These are phyloP conservation scores for Fusarium palustre DNA, from an alignment of 2,329 filamentous ascomycete genomes.

Conservation along the genomic window DNA sequence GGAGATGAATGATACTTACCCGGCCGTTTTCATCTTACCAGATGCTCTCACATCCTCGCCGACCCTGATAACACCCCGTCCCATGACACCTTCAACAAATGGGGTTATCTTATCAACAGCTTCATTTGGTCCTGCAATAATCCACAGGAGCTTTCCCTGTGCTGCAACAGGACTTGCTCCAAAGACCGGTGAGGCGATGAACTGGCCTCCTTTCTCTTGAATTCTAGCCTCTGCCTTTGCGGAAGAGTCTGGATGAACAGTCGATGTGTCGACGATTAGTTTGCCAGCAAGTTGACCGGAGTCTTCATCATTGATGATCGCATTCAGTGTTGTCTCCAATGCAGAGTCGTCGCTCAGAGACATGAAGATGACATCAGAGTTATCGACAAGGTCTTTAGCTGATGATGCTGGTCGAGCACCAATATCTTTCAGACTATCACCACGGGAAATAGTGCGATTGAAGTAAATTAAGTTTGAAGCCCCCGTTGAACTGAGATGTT, in stretches of 20 bases:
- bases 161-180: constrained; percentile 63
- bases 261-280: constrained; percentile 62
- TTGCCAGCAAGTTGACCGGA: constrained; percentile 51
- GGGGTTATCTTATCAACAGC: constrained; percentile 54
- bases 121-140: constrained; percentile 55
- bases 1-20: constrained; percentile 45
- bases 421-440: constrained; percentile 47
- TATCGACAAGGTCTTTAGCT: constrained; percentile 46
- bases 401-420: constrained; percentile 45
- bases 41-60: constrained; percentile 58
- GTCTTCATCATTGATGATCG: constrained; percentile 42
- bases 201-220: constrained; percentile 47
- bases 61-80: constrained; percentile 56
- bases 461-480: constrained; percentile 53
- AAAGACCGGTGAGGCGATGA: constrained; percentile 62
- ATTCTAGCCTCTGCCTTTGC: constrained; percentile 48
- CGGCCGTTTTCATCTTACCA: constrained; percentile 61
- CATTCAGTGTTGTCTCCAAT: constrained; percentile 50
- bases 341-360: constrained; percentile 59
- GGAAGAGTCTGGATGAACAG: constrained; percentile 60
- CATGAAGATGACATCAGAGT: constrained; percentile 54
- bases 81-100: constrained; percentile 56
- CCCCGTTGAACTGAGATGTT: constrained; percentile 48
- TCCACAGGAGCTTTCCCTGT: constrained; percentile 59
- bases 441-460: constrained; percentile 62